Evolutionary conservation across 768 basidiomycete species (phyloP).

Genomic region (Inosperma sp.): DNA sequence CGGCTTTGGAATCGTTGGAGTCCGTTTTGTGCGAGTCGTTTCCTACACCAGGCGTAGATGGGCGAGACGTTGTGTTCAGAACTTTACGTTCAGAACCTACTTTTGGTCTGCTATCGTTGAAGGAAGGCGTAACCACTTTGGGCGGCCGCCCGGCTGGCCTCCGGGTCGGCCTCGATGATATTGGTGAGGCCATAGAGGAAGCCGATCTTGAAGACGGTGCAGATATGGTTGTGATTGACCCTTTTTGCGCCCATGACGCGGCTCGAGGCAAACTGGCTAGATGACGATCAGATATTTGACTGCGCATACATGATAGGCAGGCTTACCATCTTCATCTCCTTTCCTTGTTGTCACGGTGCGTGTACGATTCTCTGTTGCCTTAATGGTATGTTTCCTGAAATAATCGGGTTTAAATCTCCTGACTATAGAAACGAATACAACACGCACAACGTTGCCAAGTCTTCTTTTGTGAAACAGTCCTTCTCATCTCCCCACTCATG

Average conservation of each 20-base stretch:
- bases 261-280: slow-evolving; percentile 58
- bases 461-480: slow-evolving; percentile 96
- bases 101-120: slow-evolving; percentile 36
- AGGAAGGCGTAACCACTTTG: slow-evolving; percentile 31
- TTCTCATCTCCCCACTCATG: slow-evolving; percentile 99
- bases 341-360: slow-evolving; percentile 51
- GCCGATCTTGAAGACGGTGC: slow-evolving; percentile 19
- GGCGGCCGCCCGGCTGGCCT: slow-evolving; percentile 47
- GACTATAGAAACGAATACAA: slow-evolving; percentile 9
- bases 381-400: slow-evolving; percentile 85
- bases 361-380: slow-evolving; percentile 73
- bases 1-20: slow-evolving; percentile 38
- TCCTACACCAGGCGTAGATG: slow-evolving; percentile 47
- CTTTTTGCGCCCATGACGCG: slow-evolving; percentile 59
- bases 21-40: slow-evolving; percentile 48
- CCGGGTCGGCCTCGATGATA: slow-evolving; percentile 27
- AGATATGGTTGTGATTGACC: slow-evolving; percentile 16
- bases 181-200: slow-evolving; percentile 8
- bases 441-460: slow-evolving; percentile 81
- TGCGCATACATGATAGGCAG: slow-evolving; percentile 4
- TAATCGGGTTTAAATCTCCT: slow-evolving; percentile 8
- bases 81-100: slow-evolving; percentile 42
- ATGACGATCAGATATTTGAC: slow-evolving; percentile 10
- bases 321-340: slow-evolving; percentile 55
- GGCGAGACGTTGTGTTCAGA: slow-evolving; percentile 51